Evolutionary conservation across 306 rosid species (phyloP).

Genomic region (Trifolium subterraneum): DNA sequence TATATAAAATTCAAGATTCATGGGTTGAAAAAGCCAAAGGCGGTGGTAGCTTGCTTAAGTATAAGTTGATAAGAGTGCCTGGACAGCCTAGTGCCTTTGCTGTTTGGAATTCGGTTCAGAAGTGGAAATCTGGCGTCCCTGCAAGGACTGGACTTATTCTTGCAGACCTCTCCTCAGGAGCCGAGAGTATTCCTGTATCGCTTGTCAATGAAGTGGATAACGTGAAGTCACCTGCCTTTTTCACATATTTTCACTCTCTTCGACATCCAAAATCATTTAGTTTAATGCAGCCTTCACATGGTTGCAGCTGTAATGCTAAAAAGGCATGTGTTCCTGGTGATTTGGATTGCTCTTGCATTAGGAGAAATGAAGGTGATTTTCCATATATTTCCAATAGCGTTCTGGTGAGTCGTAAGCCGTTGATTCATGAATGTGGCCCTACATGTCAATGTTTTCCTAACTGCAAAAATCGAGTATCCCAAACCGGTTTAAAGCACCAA

Average conservation of each 20-base stretch:
- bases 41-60: conserved; percentile 66
- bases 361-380: conserved; percentile 63
- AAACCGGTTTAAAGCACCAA: conserved; percentile 59
- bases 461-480: conserved; percentile 68
- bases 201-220: conserved; percentile 72
- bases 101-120: conserved; percentile 58
- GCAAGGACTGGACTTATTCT: conserved; percentile 69
- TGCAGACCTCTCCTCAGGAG: conserved; percentile 65
- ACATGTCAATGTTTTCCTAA: conserved; percentile 66
- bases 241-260: conserved; percentile 67
- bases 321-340: conserved; percentile 64
- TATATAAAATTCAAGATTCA: conserved; percentile 65
- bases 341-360: conserved; percentile 65
- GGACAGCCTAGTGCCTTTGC: conserved; percentile 62
- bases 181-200: conserved; percentile 65
- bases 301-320: conserved; percentile 51
- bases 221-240: conserved; percentile 61
- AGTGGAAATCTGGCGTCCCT: conserved; percentile 57
- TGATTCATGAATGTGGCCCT: conserved; percentile 74
- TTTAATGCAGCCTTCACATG: conserved; percentile 52
- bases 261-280: conserved; percentile 60
- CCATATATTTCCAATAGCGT: conserved; percentile 58
- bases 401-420: conserved; percentile 57
- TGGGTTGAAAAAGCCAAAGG: conserved; percentile 64
- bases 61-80: conserved; percentile 64